Evolutionary conservation across 2,329 filamentous ascomycete genomes (phyloP), one percentile per base, ranked within the genome.

Genomic region (Nemania sp.): DNA sequence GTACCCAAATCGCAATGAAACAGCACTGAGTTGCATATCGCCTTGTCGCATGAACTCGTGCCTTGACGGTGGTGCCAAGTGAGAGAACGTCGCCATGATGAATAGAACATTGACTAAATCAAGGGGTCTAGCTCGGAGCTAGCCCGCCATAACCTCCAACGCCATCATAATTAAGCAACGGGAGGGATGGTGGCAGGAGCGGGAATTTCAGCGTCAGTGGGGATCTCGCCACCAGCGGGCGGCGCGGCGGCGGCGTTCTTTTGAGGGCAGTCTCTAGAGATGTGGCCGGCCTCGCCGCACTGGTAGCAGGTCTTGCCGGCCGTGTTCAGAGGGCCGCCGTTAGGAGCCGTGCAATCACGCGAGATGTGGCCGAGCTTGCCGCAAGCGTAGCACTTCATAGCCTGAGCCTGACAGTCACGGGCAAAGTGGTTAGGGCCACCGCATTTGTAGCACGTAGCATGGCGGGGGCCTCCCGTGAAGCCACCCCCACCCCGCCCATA

Each of bases 261-360:
- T 86, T 92, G 78, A 60, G 92, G 90, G 83, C 95, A 97, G 71
- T 98, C 94, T 65, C 94, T 90, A 60, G 92, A 96, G 78, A 98
- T 98, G 79, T 98, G 94, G 54, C 95, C 95, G 60, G 92, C 87
- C 81, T 97, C 91, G 68, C 94, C 92, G 76, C 95, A 99, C 78
- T 93, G 90, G 83, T 99, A 99, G 87, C 95, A 99, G 67, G 93
- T 97, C 87, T 98, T 99, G 74, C 94, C 94, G 65, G 91, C 92
- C 66, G 92, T 96, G 85, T 95, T 97, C 68, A 98, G 84, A 48
- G 94, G 92, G 21, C 95, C 95, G 59, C 95, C 95, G 77, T 98
- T 98, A 66, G 95, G 94, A 64, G 94, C 92, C 48, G 93, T 97
- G 84, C 95, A 99, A 79, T 99, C 95, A 71, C 84, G 82, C 11